Conservation (phyloP, 2,329 filamentous ascomycete species). For the Penicillium sp. region DNA sequence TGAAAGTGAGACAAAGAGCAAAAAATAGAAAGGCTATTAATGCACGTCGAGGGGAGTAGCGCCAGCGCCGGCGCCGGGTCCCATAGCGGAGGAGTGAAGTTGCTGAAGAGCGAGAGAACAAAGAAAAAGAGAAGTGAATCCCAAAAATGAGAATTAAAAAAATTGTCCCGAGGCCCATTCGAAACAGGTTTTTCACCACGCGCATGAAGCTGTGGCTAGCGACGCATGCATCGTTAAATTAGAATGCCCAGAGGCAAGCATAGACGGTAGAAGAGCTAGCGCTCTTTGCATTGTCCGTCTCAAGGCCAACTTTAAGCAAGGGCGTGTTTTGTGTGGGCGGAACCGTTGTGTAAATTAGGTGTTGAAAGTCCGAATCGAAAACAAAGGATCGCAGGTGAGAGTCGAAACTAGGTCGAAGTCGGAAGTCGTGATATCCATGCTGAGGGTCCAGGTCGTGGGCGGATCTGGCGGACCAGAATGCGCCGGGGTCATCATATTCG, state of each 20-base stretch:
- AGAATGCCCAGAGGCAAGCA: background rate
- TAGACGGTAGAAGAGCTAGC: background rate
- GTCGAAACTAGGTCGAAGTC: conserved; percentile 26
- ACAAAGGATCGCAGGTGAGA: conserved; percentile 22
- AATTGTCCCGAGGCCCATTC: background rate
- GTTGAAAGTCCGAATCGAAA: conserved; percentile 15
- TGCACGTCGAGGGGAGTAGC: conserved; percentile 13
- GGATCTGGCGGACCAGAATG: conserved; percentile 21
- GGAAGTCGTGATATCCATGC: conserved; percentile 37
- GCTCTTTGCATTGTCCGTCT: conserved; percentile 2
- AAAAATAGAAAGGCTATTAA: conserved; percentile 17
- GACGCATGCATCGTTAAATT: background rate
- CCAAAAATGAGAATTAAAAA: background rate
- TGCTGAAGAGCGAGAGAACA: conserved; percentile 5
- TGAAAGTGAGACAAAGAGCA: conserved; percentile 11
- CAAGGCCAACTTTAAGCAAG: background rate
- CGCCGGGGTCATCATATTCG: conserved; percentile 34
- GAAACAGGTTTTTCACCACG: background rate
- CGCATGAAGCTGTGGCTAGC: background rate
- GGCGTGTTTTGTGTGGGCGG: background rate
- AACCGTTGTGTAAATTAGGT: conserved; percentile 11
- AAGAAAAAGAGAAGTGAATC: background rate
- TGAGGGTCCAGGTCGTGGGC: conserved; percentile 25
- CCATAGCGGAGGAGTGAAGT: conserved; percentile 9
- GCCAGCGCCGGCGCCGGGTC: conserved; percentile 23